A percentile compares a stretch with the other conserved stretches of the same genome.
phyloP scores from a whole-genome alignment of 1,139 yeast species.

The Saccharomycopsis hybrid region DNA sequence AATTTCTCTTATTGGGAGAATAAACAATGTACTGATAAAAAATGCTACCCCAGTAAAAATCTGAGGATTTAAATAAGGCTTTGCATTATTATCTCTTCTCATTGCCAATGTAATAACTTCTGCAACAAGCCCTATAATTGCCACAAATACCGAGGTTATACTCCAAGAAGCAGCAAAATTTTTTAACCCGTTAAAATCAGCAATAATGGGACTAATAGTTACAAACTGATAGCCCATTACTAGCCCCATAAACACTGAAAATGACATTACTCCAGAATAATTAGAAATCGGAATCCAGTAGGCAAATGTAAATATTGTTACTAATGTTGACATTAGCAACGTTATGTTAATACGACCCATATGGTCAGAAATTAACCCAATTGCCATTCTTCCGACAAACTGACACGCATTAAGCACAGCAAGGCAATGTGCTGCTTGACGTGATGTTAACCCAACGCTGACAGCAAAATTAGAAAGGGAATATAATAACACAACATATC shows the following conservation, averaged over 20 bases:
- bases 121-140: constrained; percentile 21
- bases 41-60: constrained; percentile 35
- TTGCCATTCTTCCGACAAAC: constrained; percentile 45
- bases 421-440: constrained; percentile 44
- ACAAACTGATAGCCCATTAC: constrained; percentile 61
- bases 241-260: constrained; percentile 46
- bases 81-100: constrained; percentile 26
- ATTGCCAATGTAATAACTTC: constrained; percentile 33
- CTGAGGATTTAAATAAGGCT: constrained; percentile 37
- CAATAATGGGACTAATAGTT: constrained; percentile 51
- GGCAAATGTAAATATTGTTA: constrained; percentile 35
- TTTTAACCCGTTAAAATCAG: constrained; percentile 29
- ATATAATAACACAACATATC: constrained; percentile 44
- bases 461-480: constrained; percentile 46
- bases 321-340: constrained; percentile 29
- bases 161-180: constrained; percentile 18
- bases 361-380: constrained; percentile 43
- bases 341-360: constrained; percentile 44
- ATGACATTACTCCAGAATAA: constrained; percentile 44
- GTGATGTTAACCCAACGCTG: constrained; percentile 41
- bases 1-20: constrained; percentile 14
- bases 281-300: constrained; percentile 53
- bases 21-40: constrained; percentile 22
- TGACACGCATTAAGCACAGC: constrained; percentile 50
- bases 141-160: constrained; percentile 2